These are phyloP conservation scores for Ceratocystis cubensis DNA, from an alignment of 2,329 filamentous ascomycete species.

Conservation along the genomic window DNA sequence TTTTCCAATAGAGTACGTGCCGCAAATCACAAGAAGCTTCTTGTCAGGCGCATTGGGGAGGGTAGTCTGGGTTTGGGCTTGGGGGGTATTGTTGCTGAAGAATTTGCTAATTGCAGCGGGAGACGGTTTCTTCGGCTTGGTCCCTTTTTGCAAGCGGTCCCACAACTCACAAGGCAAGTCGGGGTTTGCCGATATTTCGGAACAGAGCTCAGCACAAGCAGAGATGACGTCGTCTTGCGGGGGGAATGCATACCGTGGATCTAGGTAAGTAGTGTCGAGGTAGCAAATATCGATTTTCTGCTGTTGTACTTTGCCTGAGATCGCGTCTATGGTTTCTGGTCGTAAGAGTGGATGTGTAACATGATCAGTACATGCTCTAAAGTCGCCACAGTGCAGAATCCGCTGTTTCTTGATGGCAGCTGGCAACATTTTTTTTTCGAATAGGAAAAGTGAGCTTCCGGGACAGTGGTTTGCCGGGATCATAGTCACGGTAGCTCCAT, in stretches of 20 bases:
- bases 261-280: constrained; percentile 92
- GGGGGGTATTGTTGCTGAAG: constrained; percentile 31
- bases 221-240: constrained; percentile 75
- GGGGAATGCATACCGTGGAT: constrained; percentile 89
- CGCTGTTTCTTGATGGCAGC: constrained; percentile 55
- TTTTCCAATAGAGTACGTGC: constrained; percentile 96
- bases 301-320: constrained; percentile 58
- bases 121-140: constrained; percentile 25
- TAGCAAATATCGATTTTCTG: constrained; percentile 94
- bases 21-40: constrained; percentile 69
- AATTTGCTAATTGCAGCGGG: constrained; percentile 40
- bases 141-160: constrained; percentile 27
- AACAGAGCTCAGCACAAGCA: constrained; percentile 78
- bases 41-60: constrained; percentile 26
- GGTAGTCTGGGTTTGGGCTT: constrained; percentile 25
- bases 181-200: constrained; percentile 57
- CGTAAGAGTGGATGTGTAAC: constrained; percentile 68
- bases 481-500: constrained; percentile 82
- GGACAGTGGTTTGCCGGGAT: constrained; percentile 94
- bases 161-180: constrained; percentile 37
- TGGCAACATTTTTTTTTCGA: constrained; percentile 61
- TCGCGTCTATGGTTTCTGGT: constrained; percentile 57
- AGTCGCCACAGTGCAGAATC: constrained; percentile 90
- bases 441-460: constrained; percentile 84
- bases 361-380: constrained; percentile 77